A percentile compares a stretch with the other conserved stretches of the same genome.
Conservation (phyloP, 2,329 filamentous ascomycete genomes). For the Pestalotiopsis sp. region DNA sequence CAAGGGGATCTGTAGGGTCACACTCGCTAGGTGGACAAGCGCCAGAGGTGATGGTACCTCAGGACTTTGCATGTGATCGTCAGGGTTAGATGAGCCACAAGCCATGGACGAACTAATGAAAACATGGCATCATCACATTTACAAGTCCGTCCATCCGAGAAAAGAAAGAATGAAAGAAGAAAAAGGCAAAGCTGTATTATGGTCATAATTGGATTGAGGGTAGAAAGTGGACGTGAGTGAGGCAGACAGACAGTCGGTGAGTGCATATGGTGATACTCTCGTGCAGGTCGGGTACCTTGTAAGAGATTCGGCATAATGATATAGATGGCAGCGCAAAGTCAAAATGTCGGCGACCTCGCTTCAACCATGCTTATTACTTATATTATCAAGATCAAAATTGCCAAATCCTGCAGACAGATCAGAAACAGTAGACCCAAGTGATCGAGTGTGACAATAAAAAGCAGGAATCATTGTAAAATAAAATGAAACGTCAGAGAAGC, state of each 20-base stretch:
- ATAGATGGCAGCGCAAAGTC: not conserved
- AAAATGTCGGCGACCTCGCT: not conserved
- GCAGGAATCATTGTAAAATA: not conserved
- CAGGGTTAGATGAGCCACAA: constrained; percentile 8
- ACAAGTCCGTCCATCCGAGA: not conserved
- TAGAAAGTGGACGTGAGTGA: not conserved
- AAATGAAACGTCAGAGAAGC: not conserved
- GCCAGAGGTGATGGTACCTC: not conserved
- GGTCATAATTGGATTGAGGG: not conserved
- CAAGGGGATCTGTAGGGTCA: not conserved
- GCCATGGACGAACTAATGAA: not conserved
- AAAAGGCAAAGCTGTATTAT: not conserved
- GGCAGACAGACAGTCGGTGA: no score
- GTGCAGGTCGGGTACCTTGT: not conserved
- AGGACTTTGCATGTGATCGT: constrained; percentile 10
- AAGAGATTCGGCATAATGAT: not conserved
- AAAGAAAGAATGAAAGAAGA: not conserved
- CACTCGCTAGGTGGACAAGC: constrained; percentile 4
- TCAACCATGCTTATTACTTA: not conserved
- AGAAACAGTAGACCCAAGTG: not conserved
- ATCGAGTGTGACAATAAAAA: not conserved
- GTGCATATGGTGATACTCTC: not conserved
- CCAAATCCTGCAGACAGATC: not conserved
- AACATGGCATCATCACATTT: not conserved
- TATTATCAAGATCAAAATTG: not conserved